phyloP scores from a whole-genome alignment of 768 basidiomycete genomes.

The Mycena galericulata region DNA sequence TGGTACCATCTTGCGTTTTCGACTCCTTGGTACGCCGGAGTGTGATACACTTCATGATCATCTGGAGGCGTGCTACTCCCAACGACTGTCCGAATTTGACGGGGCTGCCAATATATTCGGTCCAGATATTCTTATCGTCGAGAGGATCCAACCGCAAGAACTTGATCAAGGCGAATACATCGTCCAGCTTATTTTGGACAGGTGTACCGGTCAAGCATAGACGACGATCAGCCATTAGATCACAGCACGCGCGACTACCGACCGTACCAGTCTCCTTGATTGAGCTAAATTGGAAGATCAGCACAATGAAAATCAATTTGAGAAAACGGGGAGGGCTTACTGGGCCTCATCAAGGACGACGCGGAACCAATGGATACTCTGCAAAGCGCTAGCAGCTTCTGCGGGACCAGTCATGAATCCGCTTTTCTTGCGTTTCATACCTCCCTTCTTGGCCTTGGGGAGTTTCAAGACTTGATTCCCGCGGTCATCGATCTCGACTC shows the following conservation, averaged over 20 bases:
- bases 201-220: constrained; percentile 98
- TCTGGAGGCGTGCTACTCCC: constrained; percentile 93
- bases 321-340: constrained; percentile 64
- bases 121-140: constrained; percentile 94
- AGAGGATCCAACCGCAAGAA: constrained; percentile 93
- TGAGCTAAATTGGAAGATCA: constrained; percentile 63
- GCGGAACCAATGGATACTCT: constrained; percentile 96
- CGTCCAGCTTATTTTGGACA: constrained; percentile 98
- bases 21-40: constrained; percentile 97
- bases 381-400: constrained; percentile 82
- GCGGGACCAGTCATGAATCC: constrained; percentile 48
- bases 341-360: constrained; percentile 95
- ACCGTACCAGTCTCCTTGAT: constrained; percentile 98
- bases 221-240: constrained; percentile 92
- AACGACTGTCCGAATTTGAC: constrained; percentile 93
- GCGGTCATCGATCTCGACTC: constrained; percentile 74
- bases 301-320: constrained; percentile 21
- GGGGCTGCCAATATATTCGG: constrained; percentile 90
- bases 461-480: constrained; percentile 72
- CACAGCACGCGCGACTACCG: constrained; percentile 94
- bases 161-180: constrained; percentile 96
- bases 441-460: constrained; percentile 75
- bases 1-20: constrained; percentile 81
- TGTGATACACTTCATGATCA: constrained; percentile 97
- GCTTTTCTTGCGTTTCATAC: constrained; percentile 74